A percentile compares a stretch with the other conserved stretches of the same genome.
Conservation (phyloP, 192 early-diverging fungal genomes). For the Cladochytrium replicatum region DNA sequence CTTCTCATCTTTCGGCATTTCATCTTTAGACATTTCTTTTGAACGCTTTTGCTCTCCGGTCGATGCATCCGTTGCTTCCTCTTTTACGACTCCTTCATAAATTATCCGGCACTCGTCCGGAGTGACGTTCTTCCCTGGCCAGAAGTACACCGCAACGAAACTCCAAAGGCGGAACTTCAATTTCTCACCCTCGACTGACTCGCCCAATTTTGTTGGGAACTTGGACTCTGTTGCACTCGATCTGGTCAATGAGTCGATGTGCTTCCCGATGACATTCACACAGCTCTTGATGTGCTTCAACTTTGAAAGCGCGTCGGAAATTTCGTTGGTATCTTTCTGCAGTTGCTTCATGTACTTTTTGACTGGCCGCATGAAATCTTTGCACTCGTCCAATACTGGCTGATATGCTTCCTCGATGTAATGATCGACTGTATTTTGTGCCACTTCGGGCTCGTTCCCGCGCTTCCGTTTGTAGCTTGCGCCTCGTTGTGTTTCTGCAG, state of each 20-base stretch:
- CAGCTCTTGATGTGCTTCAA: constrained; percentile 40
- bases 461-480: neutral
- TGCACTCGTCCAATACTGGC: constrained; percentile 56
- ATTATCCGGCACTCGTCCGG: constrained; percentile 40
- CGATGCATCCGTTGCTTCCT: too few relatives aligned
- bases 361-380: constrained; percentile 57
- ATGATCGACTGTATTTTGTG: constrained; percentile 6
- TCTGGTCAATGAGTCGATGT: constrained; percentile 31
- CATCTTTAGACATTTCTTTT: too few relatives aligned
- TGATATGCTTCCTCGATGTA: constrained; percentile 24
- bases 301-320: constrained; percentile 14
- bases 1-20: too few relatives aligned
- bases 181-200: constrained; percentile 20
- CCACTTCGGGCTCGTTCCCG: neutral
- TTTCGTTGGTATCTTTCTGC: constrained; percentile 24
- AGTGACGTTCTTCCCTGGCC: constrained; percentile 51
- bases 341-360: constrained; percentile 46
- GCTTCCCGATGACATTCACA: constrained; percentile 42
- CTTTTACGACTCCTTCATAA: constrained; percentile 31
- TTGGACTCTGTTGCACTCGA: constrained; percentile 18
- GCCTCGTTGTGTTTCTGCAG: neutral
- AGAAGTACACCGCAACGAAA: constrained; percentile 54
- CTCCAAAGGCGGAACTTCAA: constrained; percentile 55
- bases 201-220: constrained; percentile 4
- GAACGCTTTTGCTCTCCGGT: too few relatives aligned